Evolutionary conservation across 2,329 filamentous ascomycete species (phyloP).

Genomic region (Aspergillus pseudoviridinutans): DNA sequence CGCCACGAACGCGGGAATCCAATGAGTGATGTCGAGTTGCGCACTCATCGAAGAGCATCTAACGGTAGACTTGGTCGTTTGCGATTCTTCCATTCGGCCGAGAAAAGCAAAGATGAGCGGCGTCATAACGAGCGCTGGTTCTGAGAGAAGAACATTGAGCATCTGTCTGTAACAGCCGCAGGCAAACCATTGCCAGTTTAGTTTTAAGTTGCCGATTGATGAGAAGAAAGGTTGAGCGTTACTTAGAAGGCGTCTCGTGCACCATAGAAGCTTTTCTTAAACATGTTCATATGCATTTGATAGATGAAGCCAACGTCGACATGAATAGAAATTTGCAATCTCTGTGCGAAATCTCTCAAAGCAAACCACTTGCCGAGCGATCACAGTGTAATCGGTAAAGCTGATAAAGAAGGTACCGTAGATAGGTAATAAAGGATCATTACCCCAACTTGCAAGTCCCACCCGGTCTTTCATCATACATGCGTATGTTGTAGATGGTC

Average conservation of each 20-base stretch:
- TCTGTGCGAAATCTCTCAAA: background rate
- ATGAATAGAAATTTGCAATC: background rate
- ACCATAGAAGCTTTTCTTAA: background rate
- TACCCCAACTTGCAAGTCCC: background rate
- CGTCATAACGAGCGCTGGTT: background rate
- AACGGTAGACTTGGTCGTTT: constrained; percentile 5
- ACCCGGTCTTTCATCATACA: background rate
- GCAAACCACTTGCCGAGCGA: background rate
- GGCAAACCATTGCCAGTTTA: background rate
- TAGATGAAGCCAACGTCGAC: background rate
- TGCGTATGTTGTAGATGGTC: background rate
- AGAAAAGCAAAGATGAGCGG: background rate
- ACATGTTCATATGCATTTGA: background rate
- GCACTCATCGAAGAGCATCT: constrained; percentile 2
- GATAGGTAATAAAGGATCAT: background rate
- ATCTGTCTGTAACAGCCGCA: background rate
- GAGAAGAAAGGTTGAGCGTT: background rate
- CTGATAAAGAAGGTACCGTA: background rate
- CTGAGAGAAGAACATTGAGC: background rate
- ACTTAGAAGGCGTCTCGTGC: background rate
- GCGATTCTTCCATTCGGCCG: constrained; percentile 1
- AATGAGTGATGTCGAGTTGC: constrained; percentile 3
- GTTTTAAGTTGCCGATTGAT: background rate
- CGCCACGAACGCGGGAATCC: constrained; percentile 8
- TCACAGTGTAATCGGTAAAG: background rate